Percentiles rank a stretch among this genome's conserved stretches.
Evolutionary conservation across 495 filamentous ascomycete species (phyloP).

Genomic region (Penicillium antarcticum): DNA sequence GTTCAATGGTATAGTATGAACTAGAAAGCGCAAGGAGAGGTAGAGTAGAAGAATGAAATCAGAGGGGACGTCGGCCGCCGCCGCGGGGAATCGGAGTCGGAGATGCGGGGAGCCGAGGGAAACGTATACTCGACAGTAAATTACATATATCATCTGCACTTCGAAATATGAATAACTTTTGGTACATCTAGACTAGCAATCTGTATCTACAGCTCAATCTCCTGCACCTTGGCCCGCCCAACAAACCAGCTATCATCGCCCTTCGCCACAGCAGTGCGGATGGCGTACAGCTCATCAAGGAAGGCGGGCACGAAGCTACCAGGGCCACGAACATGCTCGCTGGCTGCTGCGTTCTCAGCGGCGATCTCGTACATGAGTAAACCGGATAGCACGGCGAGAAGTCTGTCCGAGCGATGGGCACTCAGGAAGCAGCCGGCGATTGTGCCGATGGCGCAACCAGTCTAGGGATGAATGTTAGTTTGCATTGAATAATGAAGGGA

Average conservation of each 20-base stretch:
- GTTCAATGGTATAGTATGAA: background rate
- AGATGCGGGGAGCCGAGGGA: slow-evolving; percentile 26
- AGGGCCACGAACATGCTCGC: slow-evolving; percentile 68
- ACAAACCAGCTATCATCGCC: slow-evolving; percentile 52
- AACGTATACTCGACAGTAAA: no score
- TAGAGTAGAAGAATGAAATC: slow-evolving; percentile 5
- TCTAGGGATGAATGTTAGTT: slow-evolving; percentile 32
- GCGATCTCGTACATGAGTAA: slow-evolving; percentile 82
- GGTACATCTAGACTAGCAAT: slow-evolving; percentile 1
- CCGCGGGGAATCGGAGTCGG: slow-evolving; percentile 18
- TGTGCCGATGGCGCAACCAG: slow-evolving; percentile 82
- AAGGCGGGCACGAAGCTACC: slow-evolving; percentile 88
- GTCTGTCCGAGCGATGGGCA: slow-evolving; percentile 53
- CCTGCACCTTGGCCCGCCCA: slow-evolving; percentile 51
- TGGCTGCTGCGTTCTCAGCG: slow-evolving; percentile 64
- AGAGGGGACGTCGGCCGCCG: slow-evolving; percentile 9
- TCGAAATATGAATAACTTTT: no score
- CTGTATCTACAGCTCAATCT: slow-evolving; percentile 29
- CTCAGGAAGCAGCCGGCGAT: slow-evolving; percentile 73
- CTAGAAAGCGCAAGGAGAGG: background rate
- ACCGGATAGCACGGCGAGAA: slow-evolving; percentile 67
- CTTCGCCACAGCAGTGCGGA: slow-evolving; percentile 44
- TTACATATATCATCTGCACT: no score
- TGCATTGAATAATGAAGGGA: background rate
- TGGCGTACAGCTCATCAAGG: slow-evolving; percentile 65